A percentile compares a stretch with the other conserved stretches of the same genome.
Evolutionary conservation across 441 rosid species (phyloP).

Genomic region (Gossypium lobatum): DNA sequence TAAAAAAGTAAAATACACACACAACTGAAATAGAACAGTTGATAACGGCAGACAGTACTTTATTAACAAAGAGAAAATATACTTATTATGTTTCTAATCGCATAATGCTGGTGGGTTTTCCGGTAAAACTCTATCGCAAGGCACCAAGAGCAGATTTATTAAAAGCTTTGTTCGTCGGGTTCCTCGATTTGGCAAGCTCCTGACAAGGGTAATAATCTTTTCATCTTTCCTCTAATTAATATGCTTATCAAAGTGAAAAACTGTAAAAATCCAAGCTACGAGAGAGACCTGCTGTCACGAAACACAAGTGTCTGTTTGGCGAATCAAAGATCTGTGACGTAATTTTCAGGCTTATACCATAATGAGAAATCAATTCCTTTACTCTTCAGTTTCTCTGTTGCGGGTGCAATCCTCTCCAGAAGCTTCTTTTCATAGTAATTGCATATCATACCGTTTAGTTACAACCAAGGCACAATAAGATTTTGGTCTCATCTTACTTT

Average conservation of each 20-base stretch:
- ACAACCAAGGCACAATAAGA: neutral
- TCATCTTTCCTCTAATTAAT: too few relatives aligned
- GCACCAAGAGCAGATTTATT: too few relatives aligned
- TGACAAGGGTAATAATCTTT: too few relatives aligned
- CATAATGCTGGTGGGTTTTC: neutral
- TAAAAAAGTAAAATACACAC: too few relatives aligned
- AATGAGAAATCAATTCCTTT: constrained; percentile 81
- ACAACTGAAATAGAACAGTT: too few relatives aligned
- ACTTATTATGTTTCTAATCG: neutral
- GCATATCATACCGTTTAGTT: neutral
- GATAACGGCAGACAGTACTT: too few relatives aligned
- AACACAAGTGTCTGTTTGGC: neutral
- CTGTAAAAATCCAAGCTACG: neutral
- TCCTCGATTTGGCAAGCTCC: too few relatives aligned
- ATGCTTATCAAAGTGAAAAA: neutral
- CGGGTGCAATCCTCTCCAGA: constrained; percentile 63
- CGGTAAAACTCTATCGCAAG: too few relatives aligned
- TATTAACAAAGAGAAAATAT: too few relatives aligned
- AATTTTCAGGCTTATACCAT: constrained; percentile 85
- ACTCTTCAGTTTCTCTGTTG: constrained; percentile 65
- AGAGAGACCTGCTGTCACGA: constrained; percentile 18
- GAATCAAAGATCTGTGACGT: constrained; percentile 53
- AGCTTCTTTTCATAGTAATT: constrained; percentile 43
- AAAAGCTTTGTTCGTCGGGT: too few relatives aligned
- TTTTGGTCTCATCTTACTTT: neutral